A percentile compares a stretch with the other conserved stretches of the same genome.
These are phyloP conservation scores for Phaffia rhodozyma DNA, from an alignment of 1,284 basidiomycete species.

Conservation along the genomic window DNA sequence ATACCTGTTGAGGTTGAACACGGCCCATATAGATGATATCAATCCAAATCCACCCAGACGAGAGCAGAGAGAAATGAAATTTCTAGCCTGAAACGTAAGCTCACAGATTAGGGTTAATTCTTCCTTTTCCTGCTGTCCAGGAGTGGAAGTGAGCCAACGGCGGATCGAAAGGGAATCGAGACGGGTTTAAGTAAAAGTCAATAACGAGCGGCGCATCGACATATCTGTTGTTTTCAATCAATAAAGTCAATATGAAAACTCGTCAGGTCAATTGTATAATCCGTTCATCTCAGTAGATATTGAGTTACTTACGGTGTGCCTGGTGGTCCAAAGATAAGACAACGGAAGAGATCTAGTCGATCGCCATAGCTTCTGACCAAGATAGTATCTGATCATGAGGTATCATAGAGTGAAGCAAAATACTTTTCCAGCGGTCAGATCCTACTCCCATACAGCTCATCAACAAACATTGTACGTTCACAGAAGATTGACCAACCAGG, in stretches of 20 bases:
- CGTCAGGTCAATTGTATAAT: constrained; percentile 3
- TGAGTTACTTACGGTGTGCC: constrained; percentile 55
- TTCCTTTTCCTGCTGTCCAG: constrained; percentile 86
- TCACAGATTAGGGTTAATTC: constrained; percentile 43
- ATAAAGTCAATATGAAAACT: background rate
- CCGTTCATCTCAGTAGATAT: background rate
- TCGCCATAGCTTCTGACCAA: constrained; percentile 49
- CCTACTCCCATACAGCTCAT: constrained; percentile 5
- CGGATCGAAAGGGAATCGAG: constrained; percentile 67
- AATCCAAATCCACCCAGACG: background rate
- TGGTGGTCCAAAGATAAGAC: constrained; percentile 79
- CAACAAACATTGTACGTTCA: background rate
- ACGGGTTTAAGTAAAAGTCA: constrained; percentile 79
- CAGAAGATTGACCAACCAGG: constrained; percentile 48
- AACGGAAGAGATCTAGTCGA: constrained; percentile 70
- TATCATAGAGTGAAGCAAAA: constrained; percentile 23
- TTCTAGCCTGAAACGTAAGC: constrained; percentile 4
- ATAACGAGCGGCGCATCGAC: constrained; percentile 88
- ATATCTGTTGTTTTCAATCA: constrained; percentile 37
- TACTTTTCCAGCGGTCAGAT: constrained; percentile 11
- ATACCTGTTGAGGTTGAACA: constrained; percentile 54
- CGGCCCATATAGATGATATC: constrained; percentile 31
- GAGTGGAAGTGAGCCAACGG: constrained; percentile 81
- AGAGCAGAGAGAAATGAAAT: background rate
- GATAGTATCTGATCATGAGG: constrained; percentile 34